Evolutionary conservation across 75 land plant species (phyloP).

Genomic region (Picea sitchensis): DNA sequence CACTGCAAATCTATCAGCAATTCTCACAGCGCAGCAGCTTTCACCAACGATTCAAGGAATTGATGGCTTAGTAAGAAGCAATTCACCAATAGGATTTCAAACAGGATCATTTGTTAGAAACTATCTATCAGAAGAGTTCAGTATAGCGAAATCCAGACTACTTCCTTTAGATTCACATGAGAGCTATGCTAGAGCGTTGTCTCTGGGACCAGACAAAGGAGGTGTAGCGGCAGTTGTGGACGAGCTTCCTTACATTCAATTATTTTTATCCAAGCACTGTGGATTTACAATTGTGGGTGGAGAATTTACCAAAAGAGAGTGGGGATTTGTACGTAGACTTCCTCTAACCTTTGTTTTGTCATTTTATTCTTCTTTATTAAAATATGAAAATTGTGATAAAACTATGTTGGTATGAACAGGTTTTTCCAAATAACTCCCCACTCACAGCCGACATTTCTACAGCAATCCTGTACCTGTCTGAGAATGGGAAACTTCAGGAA

Average conservation of each 20-base stretch:
- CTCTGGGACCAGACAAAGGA: conserved; percentile 60
- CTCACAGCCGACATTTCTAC: conserved; percentile 85
- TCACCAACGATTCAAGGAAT: conserved; percentile 73
- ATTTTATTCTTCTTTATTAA: no score
- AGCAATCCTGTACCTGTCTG: conserved; percentile 71
- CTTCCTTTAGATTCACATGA: conserved; percentile 41
- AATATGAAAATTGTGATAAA: no score
- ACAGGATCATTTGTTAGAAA: conserved; percentile 73
- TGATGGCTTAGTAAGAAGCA: conserved; percentile 49
- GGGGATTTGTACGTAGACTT: conserved; percentile 81
- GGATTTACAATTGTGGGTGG: conserved; percentile 64
- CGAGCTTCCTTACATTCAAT: conserved; percentile 77
- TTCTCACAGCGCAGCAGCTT: conserved; percentile 65
- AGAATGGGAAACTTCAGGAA: conserved; percentile 70
- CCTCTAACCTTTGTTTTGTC: neutral
- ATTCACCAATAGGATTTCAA: conserved; percentile 80
- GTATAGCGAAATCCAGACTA: conserved; percentile 60
- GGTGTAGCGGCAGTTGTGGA: conserved; percentile 92
- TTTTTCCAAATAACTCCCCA: conserved; percentile 88
- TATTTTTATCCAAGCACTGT: conserved; percentile 75
- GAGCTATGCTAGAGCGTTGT: conserved; percentile 59
- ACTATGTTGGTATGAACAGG: conserved; percentile 32
- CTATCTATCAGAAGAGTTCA: conserved; percentile 64
- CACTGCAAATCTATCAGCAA: conserved; percentile 85
- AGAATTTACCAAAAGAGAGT: conserved; percentile 79